Evolutionary conservation across 345 rosid genomes (phyloP), one percentile per base, ranked within the genome.

Genomic region (Punica granatum): DNA sequence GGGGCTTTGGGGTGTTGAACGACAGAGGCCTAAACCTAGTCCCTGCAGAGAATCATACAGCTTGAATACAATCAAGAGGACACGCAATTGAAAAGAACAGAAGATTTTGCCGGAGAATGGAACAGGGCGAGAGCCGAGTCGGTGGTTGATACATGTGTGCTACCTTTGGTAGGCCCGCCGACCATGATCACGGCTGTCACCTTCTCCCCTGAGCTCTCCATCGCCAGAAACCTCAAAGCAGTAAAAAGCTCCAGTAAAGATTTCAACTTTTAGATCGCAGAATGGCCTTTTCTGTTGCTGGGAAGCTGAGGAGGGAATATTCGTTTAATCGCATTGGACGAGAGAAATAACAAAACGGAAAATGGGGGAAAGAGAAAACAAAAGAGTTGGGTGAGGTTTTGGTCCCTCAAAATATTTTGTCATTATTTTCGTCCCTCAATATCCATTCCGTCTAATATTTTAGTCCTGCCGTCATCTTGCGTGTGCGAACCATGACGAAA

Each of bases 151-250:
- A 11, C 58, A 41, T 39, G 37, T 4, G 46, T n/a, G n/a, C n/a
- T 58, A 86, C 97, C 95, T 90, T 86, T 88, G 43, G 97, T 88
- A 59, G 97, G 94, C 19, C 97, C 95, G 63, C 97, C 97, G 30
- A 90, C 97, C 92, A 90, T 83, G 76, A 90, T 90, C 73, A 90
- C 95, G 63, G 92, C 97, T 62, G 86, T 89, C 68, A 85, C 89
- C 77, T 80, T 82, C 74, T 85, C 94, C 36, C 42, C 82, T 7
- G 85, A 66, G 68, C 70, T 77, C 39, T 70, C 78, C 84, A 89
- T 84, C 44, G 42, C 39, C 63, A 54, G 60, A 51, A 72, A 69
- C 54, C 69, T 68, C 48, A 70, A 36, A 31, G n/a, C 46, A 46
- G 72, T 10, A 14, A 26, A 43, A 1, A 49, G 32, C 46, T 13